Base-by-base conservation (phyloP, 2,329 filamentous ascomycete genomes). In the Daldinia eschscholtzii region DNA sequence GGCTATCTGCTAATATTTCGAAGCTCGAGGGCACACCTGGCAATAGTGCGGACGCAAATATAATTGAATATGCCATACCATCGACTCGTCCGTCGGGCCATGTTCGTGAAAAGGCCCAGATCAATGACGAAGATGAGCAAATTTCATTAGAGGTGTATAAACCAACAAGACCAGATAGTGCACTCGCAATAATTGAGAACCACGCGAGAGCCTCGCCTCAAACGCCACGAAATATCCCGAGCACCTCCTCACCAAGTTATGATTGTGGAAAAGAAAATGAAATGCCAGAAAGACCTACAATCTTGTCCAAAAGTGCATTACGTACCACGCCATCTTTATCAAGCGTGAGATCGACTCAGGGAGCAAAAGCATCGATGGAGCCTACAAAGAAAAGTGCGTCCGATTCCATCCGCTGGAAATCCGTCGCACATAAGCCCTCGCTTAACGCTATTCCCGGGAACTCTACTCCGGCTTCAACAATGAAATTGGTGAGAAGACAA, bases 1-100 rank as follows among this genome's bases (percentile, higher is more conserved):
- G 83, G 83, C 81, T 88, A 42, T 86, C 85, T 7, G 81, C 84
- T 2, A 84, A 87, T 46, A 81, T 85, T 7, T 83, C 83, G 0
- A 85, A 83, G 62, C 74, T 86, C 1, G 84, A 87, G 52, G 74
- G 74, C 20, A 73, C 76, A 4, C 39, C 72, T 2, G 64, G 50
- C 20, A 33, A 53, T 9, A 9, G 33, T 9, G 41, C 42, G n/a
- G 52, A 68, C 6, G 56, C 46, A 3, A 42, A 37, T 6, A 61
- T 68, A 15, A 61, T 75, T 23, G 60, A 72, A n/a, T 65, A 68
- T 35, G 56, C 65, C 1, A 52, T 76, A 12, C 64, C 71, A 6
- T 73, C 73, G 2, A 73, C 75, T 9, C 69, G 60, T 4, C 37
- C 53, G 0, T 70, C 76, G 18, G 79, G 83, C 0, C 86, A 88